These are phyloP conservation scores for Geopyxis carbonaria DNA, from an alignment of 495 filamentous ascomycete genomes.

Conservation along the genomic window DNA sequence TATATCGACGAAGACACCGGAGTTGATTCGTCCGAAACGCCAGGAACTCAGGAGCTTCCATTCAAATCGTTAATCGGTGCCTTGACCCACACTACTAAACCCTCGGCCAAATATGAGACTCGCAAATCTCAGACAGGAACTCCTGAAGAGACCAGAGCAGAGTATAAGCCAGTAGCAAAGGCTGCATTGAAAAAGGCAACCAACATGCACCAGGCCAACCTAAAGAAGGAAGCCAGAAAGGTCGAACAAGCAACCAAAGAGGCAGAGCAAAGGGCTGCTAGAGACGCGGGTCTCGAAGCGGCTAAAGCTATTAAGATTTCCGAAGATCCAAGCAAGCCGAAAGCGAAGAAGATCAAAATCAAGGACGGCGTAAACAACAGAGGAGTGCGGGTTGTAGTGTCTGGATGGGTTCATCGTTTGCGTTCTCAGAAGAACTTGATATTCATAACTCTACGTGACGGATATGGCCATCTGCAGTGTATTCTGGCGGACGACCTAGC, in stretches of 20 bases:
- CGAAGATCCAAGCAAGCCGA: conserved; percentile 65
- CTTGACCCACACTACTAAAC: conserved; percentile 34
- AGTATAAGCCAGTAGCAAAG: conserved; percentile 52
- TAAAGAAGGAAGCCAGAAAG: conserved; percentile 44
- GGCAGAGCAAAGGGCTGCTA: conserved; percentile 43
- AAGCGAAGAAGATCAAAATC: conserved; percentile 58
- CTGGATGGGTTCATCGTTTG: conserved; percentile 71
- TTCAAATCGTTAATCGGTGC: conserved; percentile 56
- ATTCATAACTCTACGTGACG: conserved; percentile 76
- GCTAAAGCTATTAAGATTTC: conserved; percentile 68
- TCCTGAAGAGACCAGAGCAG: conserved; percentile 35
- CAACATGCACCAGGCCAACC: conserved; percentile 42
- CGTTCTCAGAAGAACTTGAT: conserved; percentile 71
- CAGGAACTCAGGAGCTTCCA: conserved; percentile 41
- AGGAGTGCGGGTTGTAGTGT: conserved; percentile 54
- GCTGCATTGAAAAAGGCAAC: conserved; percentile 51
- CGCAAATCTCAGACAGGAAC: conserved; percentile 46
- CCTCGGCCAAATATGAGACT: conserved; percentile 39
- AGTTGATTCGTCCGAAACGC: conserved; percentile 37
- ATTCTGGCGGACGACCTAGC: conserved; percentile 59
- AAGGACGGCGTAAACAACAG: conserved; percentile 53
- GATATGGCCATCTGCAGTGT: conserved; percentile 80
- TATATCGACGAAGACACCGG: conserved; percentile 59
- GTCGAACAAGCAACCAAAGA: conserved; percentile 30
- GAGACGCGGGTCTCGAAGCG: conserved; percentile 36